A percentile compares a stretch with the other conserved stretches of the same genome.
These are phyloP conservation scores for Penicillium cataractarum DNA, from an alignment of 495 filamentous ascomycete genomes.

Conservation along the genomic window DNA sequence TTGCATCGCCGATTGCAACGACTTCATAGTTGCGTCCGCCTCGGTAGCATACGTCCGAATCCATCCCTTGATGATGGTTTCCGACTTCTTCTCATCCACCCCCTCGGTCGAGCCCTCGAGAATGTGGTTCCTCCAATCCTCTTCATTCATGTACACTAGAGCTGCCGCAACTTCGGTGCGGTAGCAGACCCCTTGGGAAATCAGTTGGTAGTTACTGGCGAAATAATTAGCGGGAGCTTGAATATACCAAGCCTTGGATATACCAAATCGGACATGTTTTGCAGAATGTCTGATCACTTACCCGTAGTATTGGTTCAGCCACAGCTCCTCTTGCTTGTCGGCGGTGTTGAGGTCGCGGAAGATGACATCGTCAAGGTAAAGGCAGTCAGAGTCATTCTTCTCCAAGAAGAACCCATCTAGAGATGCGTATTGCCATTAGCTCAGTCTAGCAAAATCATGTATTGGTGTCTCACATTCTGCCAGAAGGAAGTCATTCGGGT, in stretches of 20 bases:
- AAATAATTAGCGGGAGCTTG: conserved; percentile 19
- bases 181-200: conserved; percentile 63
- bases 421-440: neutral
- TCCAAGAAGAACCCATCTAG: conserved; percentile 76
- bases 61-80: conserved; percentile 44
- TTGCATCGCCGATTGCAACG: conserved; percentile 34
- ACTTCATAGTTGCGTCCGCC: conserved; percentile 39
- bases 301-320: conserved; percentile 65
- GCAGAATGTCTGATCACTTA: conserved; percentile 26
- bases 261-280: neutral
- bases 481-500: conserved; percentile 79
- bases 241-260: conserved; percentile 8
- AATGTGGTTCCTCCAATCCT: conserved; percentile 51
- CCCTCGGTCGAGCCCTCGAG: conserved; percentile 43
- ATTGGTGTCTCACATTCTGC: conserved; percentile 62
- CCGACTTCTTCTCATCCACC: conserved; percentile 37
- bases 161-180: conserved; percentile 73
- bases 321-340: conserved; percentile 53
- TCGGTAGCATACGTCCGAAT: conserved; percentile 41
- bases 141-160: conserved; percentile 48
- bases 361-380: conserved; percentile 70
- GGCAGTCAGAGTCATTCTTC: conserved; percentile 67
- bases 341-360: conserved; percentile 51
- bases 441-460: neutral
- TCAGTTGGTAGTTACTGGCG: conserved; percentile 63